These are phyloP conservation scores for Mycena capillaripes DNA, from an alignment of 768 basidiomycete species.

Conservation along the genomic window DNA sequence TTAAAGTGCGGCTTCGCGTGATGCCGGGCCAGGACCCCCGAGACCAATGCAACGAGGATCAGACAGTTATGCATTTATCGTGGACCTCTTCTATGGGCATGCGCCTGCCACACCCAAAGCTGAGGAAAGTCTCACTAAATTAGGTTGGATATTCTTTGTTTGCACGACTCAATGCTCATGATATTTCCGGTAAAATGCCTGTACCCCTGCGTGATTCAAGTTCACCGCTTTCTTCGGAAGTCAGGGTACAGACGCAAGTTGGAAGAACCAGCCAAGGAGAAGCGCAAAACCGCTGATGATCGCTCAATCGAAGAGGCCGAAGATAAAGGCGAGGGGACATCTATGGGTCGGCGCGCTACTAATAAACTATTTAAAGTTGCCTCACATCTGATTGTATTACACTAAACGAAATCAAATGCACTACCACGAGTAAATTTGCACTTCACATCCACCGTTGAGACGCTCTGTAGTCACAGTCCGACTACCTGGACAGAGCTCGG, in stretches of 20 bases:
- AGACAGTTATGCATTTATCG: slow-evolving; percentile 6
- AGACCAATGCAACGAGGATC: slow-evolving; percentile 22
- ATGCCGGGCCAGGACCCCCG: too few species aligned
- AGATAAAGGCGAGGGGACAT: neutral
- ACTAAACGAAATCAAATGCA: too few species aligned
- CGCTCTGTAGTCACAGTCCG: too few species aligned
- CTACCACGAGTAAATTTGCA: too few species aligned
- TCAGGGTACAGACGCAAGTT: neutral
- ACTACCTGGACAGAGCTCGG: too few species aligned
- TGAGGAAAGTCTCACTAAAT: slow-evolving; percentile 7
- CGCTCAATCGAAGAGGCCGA: neutral
- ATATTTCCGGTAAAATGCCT: neutral
- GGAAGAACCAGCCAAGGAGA: neutral
- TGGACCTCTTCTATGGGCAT: slow-evolving; percentile 9
- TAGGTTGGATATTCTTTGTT: neutral
- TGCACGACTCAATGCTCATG: too few species aligned
- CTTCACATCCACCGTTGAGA: too few species aligned
- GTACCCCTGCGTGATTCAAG: slow-evolving; percentile 14
- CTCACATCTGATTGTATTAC: too few species aligned
- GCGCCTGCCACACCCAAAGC: slow-evolving; percentile 7
- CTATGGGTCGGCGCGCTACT: neutral
- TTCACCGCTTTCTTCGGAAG: slow-evolving; percentile 22
- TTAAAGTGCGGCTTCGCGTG: too few species aligned
- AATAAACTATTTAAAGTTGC: too few species aligned
- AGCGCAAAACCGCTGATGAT: neutral